Evolutionary conservation across 1,139 yeast species (phyloP).

Genomic region (Geotrichum australiense): DNA sequence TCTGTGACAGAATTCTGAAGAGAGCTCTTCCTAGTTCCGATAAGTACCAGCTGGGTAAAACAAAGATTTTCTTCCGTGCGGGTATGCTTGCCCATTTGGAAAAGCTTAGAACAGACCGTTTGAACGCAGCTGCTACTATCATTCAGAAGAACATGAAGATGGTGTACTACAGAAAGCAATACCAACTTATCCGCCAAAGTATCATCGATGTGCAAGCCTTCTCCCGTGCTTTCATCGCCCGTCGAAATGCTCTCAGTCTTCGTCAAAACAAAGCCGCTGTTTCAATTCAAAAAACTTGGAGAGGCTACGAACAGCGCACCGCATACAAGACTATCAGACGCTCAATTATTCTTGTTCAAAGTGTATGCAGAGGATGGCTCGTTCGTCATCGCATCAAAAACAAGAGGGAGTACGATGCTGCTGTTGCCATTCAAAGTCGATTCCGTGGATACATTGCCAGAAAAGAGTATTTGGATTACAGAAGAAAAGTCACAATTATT

Average conservation of each 20-base stretch:
- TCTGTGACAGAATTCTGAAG: slow-evolving; percentile 62
- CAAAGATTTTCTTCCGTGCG: slow-evolving; percentile 88
- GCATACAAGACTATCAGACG: slow-evolving; percentile 40
- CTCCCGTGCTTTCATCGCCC: slow-evolving; percentile 55
- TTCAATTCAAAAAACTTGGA: slow-evolving; percentile 60
- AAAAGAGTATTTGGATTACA: slow-evolving; percentile 37
- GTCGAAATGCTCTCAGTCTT: slow-evolving; percentile 52
- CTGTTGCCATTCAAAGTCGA: slow-evolving; percentile 60
- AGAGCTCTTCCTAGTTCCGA: slow-evolving; percentile 55
- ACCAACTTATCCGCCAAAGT: slow-evolving; percentile 48
- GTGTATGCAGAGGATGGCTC: slow-evolving; percentile 58
- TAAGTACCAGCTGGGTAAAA: slow-evolving; percentile 72
- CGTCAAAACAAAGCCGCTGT: slow-evolving; percentile 61
- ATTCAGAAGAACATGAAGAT: slow-evolving; percentile 82
- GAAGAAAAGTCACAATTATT: slow-evolving; percentile 55
- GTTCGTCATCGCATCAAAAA: slow-evolving; percentile 46
- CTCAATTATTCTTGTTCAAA: slow-evolving; percentile 58
- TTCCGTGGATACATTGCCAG: slow-evolving; percentile 56
- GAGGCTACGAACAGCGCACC: slow-evolving; percentile 56
- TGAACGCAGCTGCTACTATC: slow-evolving; percentile 68
- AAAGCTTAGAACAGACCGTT: slow-evolving; percentile 72
- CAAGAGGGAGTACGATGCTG: slow-evolving; percentile 53
- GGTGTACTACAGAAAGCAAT: slow-evolving; percentile 55
- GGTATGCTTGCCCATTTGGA: slow-evolving; percentile 89
- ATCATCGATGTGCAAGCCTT: slow-evolving; percentile 54